Evolutionary conservation across 768 basidiomycete species (phyloP).

Genomic region (Imleria badia): DNA sequence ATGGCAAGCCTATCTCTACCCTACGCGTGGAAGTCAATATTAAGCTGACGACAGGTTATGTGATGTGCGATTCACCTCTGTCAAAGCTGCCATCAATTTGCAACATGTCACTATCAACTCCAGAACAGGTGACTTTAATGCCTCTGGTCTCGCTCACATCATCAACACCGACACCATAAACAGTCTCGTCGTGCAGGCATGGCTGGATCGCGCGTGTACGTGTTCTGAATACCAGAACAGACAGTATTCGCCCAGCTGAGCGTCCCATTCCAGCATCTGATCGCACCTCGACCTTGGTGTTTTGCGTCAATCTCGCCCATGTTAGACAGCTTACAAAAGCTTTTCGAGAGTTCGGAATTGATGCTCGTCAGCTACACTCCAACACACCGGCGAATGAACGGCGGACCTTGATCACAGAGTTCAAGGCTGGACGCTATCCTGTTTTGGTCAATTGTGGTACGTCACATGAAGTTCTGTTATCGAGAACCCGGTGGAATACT

Average conservation of each 20-base stretch:
- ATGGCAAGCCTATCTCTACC: constrained; percentile 51
- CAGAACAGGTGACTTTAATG: constrained; percentile 77
- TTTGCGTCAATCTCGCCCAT: constrained; percentile 84
- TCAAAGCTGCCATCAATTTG: constrained; percentile 73
- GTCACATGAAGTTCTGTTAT: constrained; percentile 19
- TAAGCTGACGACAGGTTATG: constrained; percentile 60
- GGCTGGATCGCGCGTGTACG: constrained; percentile 83
- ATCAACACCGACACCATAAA: constrained; percentile 82
- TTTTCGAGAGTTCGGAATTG: constrained; percentile 75
- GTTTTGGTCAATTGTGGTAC: constrained; percentile 88
- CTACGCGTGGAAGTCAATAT: background rate
- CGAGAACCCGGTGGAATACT: background rate
- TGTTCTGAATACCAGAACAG: background rate
- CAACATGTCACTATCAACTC: constrained; percentile 63
- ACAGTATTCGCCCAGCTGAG: constrained; percentile 4
- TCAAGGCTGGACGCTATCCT: constrained; percentile 73
- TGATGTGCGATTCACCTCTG: constrained; percentile 80
- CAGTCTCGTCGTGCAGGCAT: constrained; percentile 73
- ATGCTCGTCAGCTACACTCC: constrained; percentile 80
- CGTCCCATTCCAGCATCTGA: constrained; percentile 35
- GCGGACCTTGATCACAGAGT: constrained; percentile 59
- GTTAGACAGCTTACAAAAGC: constrained; percentile 68
- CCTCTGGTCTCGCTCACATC: constrained; percentile 73
- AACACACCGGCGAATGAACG: constrained; percentile 66
- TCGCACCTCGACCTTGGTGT: constrained; percentile 88